Base-by-base conservation (phyloP, 2,329 filamentous ascomycete genomes). In the Fusarium tjaetaba region DNA sequence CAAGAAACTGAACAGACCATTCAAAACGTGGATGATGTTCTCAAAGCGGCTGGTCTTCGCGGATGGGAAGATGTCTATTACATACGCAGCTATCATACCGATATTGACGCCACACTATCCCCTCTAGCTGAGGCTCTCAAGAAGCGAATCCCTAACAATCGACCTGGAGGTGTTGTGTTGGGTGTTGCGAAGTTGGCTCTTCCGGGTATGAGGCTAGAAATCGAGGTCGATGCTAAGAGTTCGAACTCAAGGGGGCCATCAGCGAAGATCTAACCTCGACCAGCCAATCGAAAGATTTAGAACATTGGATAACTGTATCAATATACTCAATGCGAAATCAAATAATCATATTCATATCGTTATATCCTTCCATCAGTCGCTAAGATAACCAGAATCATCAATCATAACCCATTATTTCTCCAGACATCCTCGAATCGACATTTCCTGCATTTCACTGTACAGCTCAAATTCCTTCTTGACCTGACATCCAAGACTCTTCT, bases 31-130 rank as follows among this genome's bases (percentile, higher is more conserved):
- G 75, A 79, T 36, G 15, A 60, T 7, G 70, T 79, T 24, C 76
- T 79, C 22, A 63, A 77, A 38, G 61, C 73, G 1, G 71, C 64
- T 4, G 78, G 77, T 9, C 66, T 79, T 1, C 64, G 71, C 1
- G 77, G 77, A 1, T 78, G 77, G 78, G 77, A 79, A 13, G 78
- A 79, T n/a, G 77, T 79, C 3, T 78, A 76, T 30, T 72, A 70
- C 20, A n/a, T 79, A 13, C 69, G 77, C 7, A 70, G 75, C 5
- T 79, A 78, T 20, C 75, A 78, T 22, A 65, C 65, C 36, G 71
- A 79, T 7, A 76, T 79, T 4, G 63, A 68, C 3, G 48, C 65
- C 9, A 76, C 73, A 4, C 63, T 67, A 5, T 60, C 68, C 7
- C 45, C 66, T 11, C 14, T 65, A 10, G 52, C 43, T 5, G 62